Evolutionary conservation across 306 rosid species (phyloP).

Genomic region (Cajanus cajan): DNA sequence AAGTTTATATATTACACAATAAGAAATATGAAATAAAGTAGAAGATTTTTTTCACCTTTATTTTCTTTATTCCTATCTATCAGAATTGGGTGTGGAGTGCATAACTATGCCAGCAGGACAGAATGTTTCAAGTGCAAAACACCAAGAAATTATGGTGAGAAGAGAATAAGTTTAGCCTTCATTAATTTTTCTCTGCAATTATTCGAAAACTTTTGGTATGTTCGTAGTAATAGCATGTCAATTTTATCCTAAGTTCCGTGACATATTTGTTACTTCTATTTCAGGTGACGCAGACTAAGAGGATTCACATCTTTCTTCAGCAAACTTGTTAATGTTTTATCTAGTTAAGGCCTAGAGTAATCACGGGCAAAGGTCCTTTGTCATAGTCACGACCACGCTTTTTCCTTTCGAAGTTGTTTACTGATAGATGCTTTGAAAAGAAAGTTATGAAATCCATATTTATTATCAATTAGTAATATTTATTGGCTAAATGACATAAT

Average conservation of each 20-base stretch:
- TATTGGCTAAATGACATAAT: neutral
- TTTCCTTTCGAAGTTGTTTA: constrained; percentile 15
- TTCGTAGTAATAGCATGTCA: neutral
- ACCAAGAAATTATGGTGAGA: constrained; percentile 65
- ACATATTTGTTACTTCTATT: constrained; percentile 20
- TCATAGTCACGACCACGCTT: constrained; percentile 20
- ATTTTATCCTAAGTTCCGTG: constrained; percentile 33
- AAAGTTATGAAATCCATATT: constrained; percentile 32
- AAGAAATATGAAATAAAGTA: neutral
- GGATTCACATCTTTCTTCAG: constrained; percentile 14
- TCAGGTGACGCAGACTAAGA: constrained; percentile 48
- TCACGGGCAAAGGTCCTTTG: constrained; percentile 35
- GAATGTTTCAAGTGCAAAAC: constrained; percentile 81
- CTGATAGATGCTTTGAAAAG: constrained; percentile 23
- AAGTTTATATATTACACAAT: neutral
- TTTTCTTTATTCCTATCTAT: constrained; percentile 16
- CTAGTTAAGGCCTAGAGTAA: constrained; percentile 28
- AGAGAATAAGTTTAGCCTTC: constrained; percentile 2
- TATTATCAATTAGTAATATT: neutral
- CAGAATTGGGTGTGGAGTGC: constrained; percentile 82
- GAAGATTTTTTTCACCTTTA: neutral
- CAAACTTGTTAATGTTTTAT: constrained; percentile 26
- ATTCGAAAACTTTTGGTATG: neutral
- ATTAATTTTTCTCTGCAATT: neutral
- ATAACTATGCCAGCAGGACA: constrained; percentile 82